phyloP scores from a whole-genome alignment of 768 basidiomycete genomes.

The Vararia minispora region DNA sequence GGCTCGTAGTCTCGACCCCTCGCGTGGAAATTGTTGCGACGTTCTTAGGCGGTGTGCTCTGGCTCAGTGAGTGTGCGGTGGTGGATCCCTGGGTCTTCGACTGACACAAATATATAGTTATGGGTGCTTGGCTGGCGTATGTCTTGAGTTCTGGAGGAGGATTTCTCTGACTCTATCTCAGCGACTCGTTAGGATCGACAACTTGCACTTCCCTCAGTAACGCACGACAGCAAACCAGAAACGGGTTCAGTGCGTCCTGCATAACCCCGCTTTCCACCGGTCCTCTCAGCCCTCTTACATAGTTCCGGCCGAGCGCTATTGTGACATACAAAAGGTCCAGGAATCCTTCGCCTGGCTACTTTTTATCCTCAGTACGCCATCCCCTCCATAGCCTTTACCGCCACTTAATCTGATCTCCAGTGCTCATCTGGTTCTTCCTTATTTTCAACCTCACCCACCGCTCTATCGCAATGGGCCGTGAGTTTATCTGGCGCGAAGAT shows the following conservation, averaged over 20 bases:
- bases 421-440: slow-evolving; percentile 11
- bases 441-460: slow-evolving; percentile 8
- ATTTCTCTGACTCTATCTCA: no score
- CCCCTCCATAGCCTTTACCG: background rate
- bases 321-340: slow-evolving; percentile 12
- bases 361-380: slow-evolving; percentile 1
- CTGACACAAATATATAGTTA: no score
- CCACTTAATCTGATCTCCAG: background rate
- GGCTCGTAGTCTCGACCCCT: slow-evolving; percentile 9
- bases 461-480: slow-evolving; percentile 9
- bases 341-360: slow-evolving; percentile 13
- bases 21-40: slow-evolving; percentile 9
- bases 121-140: slow-evolving; percentile 13
- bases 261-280: no score
- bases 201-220: no score
- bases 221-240: no score
- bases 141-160: no score
- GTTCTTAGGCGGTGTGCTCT: slow-evolving; percentile 11
- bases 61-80: slow-evolving; percentile 13
- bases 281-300: no score
- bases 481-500: slow-evolving; percentile 12
- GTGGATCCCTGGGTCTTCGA: no score
- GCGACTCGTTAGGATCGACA: no score
- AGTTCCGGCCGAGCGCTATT: slow-evolving; percentile 13
- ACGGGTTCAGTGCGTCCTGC: no score